Percentiles rank a stretch among this genome's conserved stretches.
Evolutionary conservation across 2,329 filamentous ascomycete genomes (phyloP).

Genomic region (Beauveria scarabaeidicola): DNA sequence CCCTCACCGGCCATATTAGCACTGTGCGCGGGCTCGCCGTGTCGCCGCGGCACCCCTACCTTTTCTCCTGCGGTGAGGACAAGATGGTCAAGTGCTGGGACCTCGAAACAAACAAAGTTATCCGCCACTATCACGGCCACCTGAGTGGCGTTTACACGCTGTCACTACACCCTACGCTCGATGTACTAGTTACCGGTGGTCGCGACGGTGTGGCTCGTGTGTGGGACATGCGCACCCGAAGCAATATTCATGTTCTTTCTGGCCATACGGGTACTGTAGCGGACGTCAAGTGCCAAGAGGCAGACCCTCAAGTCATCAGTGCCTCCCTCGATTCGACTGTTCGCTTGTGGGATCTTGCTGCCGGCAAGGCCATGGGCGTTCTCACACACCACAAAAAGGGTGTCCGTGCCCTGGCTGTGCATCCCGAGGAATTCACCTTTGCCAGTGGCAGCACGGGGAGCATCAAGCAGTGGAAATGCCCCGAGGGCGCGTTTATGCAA

Average conservation of each 20-base stretch:
- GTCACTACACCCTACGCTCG: conserved; percentile 85
- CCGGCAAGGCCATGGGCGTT: conserved; percentile 91
- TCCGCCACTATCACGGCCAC: conserved; percentile 95
- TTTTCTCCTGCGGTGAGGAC: conserved; percentile 96
- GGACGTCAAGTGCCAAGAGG: conserved; percentile 86
- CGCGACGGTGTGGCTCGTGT: conserved; percentile 90
- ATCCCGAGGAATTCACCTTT: conserved; percentile 94
- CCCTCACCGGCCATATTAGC: conserved; percentile 88
- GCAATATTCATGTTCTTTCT: conserved; percentile 86
- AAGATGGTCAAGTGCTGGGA: conserved; percentile 99
- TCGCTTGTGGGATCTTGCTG: conserved; percentile 88
- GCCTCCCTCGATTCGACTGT: conserved; percentile 89
- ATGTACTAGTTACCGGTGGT: conserved; percentile 89
- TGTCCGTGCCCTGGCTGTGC: conserved; percentile 72
- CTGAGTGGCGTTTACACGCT: conserved; percentile 92
- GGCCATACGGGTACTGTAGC: conserved; percentile 89
- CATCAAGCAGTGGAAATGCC: conserved; percentile 99
- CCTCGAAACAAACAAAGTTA: conserved; percentile 98
- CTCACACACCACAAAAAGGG: conserved; percentile 98
- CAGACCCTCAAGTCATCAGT: conserved; percentile 90
- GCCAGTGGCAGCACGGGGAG: conserved; percentile 83
- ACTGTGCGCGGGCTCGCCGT: conserved; percentile 88
- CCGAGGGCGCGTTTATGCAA: conserved; percentile 97
- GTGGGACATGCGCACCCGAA: conserved; percentile 96
- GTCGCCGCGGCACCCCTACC: conserved; percentile 85